phyloP scores from a whole-genome alignment of 2,329 filamentous ascomycete genomes.

The Gnomoniopsis sp. region DNA sequence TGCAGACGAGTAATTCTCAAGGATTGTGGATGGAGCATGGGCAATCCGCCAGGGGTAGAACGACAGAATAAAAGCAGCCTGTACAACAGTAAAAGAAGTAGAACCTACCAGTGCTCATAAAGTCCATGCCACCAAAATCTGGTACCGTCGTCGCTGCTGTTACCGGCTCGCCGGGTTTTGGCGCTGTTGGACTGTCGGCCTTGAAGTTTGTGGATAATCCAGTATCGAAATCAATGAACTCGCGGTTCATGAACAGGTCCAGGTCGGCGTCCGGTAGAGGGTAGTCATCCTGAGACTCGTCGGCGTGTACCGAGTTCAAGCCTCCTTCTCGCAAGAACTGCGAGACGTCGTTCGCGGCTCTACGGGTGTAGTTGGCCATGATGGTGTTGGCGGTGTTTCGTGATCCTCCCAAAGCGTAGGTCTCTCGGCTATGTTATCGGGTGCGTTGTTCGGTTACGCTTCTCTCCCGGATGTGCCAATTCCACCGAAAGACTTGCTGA shows the following conservation, averaged over 20 bases:
- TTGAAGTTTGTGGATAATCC: constrained; percentile 58
- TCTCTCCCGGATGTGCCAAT: no score
- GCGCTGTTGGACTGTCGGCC: constrained; percentile 34
- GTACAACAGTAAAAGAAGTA: constrained; percentile 7
- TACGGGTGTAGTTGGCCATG: constrained; percentile 76
- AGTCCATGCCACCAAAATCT: constrained; percentile 47
- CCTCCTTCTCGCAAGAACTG: constrained; percentile 72
- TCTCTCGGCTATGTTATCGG: background rate
- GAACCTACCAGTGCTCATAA: constrained; percentile 24
- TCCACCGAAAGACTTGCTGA: no score
- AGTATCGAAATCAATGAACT: constrained; percentile 77
- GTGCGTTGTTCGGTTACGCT: no score
- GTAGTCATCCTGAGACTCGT: constrained; percentile 55
- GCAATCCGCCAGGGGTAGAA: no score
- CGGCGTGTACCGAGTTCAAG: constrained; percentile 71
- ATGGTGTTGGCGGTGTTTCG: constrained; percentile 6
- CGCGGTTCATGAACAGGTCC: constrained; percentile 76
- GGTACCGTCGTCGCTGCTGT: constrained; percentile 39
- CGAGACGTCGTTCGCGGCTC: constrained; percentile 81
- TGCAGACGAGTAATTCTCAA: no score
- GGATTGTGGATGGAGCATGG: no score
- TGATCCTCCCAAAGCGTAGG: background rate
- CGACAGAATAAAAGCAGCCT: no score
- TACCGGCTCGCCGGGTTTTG: constrained; percentile 33
- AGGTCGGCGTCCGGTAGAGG: constrained; percentile 65